A percentile compares a stretch with the other conserved stretches of the same genome.
Conservation (phyloP, 2,329 filamentous ascomycete genomes). For the Aspergillus brasiliensis region DNA sequence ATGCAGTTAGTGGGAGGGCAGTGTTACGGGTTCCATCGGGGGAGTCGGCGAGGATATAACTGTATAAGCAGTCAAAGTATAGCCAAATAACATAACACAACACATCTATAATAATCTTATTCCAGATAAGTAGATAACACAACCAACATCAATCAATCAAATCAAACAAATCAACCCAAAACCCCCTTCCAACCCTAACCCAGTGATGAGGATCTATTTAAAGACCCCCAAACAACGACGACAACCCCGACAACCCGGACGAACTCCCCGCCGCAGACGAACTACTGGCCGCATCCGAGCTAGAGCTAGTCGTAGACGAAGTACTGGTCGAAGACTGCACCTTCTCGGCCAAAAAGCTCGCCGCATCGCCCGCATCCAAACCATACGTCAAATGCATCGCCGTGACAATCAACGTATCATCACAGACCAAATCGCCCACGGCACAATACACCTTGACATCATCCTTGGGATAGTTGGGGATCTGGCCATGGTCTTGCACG, state of each 20-base stretch:
- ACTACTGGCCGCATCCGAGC: background rate
- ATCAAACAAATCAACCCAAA: background rate
- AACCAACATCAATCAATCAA: background rate
- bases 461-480: slow-evolving; percentile 23
- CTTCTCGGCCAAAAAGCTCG: slow-evolving; percentile 15
- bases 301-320: background rate
- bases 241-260: background rate
- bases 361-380: slow-evolving; percentile 15
- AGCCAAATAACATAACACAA: background rate
- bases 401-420: slow-evolving; percentile 19
- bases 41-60: background rate
- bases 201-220: background rate
- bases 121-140: background rate
- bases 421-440: slow-evolving; percentile 20
- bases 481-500: slow-evolving; percentile 18
- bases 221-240: background rate
- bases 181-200: background rate
- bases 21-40: slow-evolving; percentile 33
- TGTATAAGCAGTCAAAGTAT: background rate
- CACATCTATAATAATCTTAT: background rate
- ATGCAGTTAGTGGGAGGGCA: slow-evolving; percentile 29
- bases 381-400: slow-evolving; percentile 21
- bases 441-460: slow-evolving; percentile 23
- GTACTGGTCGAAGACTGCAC: background rate
- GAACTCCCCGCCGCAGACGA: background rate